Conservation (phyloP, 2,329 filamentous ascomycete species). For the Nectriaceae sp. region DNA sequence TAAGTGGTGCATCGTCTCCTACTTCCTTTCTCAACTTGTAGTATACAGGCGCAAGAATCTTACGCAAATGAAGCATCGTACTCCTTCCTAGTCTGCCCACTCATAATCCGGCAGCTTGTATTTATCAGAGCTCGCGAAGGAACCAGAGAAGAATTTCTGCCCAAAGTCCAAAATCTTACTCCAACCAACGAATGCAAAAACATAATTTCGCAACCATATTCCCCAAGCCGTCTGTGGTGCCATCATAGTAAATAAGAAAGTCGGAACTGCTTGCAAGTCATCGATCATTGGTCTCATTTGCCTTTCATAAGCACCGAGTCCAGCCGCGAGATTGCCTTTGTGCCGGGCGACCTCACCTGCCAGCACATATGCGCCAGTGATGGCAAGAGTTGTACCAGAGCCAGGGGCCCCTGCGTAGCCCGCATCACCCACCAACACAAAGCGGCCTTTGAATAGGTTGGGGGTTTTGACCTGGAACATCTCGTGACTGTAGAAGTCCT, state of each 20-base stretch:
- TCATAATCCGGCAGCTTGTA: slow-evolving; percentile 41
- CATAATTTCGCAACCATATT: slow-evolving; percentile 44
- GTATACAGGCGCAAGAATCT: too few relatives aligned
- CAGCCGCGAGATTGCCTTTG: slow-evolving; percentile 29
- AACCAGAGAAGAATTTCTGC: slow-evolving; percentile 27
- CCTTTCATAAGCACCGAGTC: slow-evolving; percentile 42
- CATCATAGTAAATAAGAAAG: slow-evolving; percentile 36
- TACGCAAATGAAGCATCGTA: too few relatives aligned
- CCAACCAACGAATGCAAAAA: slow-evolving; percentile 43
- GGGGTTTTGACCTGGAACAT: slow-evolving; percentile 47
- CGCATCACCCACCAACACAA: slow-evolving; percentile 54
- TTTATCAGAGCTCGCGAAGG: slow-evolving; percentile 24
- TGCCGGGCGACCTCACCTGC: slow-evolving; percentile 45
- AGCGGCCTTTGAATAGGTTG: slow-evolving; percentile 39
- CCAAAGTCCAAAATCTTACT: slow-evolving; percentile 32
- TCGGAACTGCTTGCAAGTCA: slow-evolving; percentile 34
- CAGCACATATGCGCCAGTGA: slow-evolving; percentile 52
- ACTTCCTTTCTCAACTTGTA: too few relatives aligned
- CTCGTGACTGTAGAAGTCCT: slow-evolving; percentile 49
- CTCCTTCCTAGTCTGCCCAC: slow-evolving; percentile 9
- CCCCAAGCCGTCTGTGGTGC: slow-evolving; percentile 48
- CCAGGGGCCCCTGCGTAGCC: slow-evolving; percentile 49
- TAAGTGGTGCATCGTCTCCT: too few relatives aligned
- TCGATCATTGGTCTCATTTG: slow-evolving; percentile 43
- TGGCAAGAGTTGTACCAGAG: slow-evolving; percentile 46